Conservation (phyloP, 176 grass and related monocot genomes). For the Phoenix roebelenii region DNA sequence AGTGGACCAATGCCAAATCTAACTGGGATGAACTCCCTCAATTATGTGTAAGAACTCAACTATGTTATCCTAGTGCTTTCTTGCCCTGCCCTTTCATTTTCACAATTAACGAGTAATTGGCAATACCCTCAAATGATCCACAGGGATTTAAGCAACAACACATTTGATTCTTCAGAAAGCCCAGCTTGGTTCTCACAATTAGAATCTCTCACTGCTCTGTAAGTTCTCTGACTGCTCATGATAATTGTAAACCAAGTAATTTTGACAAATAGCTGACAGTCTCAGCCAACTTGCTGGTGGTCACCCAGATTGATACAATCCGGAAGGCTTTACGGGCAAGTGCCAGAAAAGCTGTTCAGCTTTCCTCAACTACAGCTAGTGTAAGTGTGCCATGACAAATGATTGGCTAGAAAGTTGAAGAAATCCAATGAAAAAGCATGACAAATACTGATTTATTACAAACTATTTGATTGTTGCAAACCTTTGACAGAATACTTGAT, state of each 20-base stretch:
- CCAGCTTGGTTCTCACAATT: slow-evolving; percentile 57
- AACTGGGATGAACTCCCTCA: slow-evolving; percentile 43
- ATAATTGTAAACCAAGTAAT: too few species aligned
- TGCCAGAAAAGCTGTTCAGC: slow-evolving; percentile 44
- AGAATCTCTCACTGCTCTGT: slow-evolving; percentile 31
- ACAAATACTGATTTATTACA: too few species aligned
- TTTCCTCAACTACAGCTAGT: slow-evolving; percentile 62
- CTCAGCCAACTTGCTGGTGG: too few species aligned
- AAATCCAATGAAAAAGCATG: background rate
- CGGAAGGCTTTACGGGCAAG: slow-evolving; percentile 30
- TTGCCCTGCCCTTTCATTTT: background rate
- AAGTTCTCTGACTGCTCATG: slow-evolving; percentile 11
- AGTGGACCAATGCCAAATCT: slow-evolving; percentile 66
- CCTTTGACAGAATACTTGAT: slow-evolving; percentile 54
- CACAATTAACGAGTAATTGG: background rate
- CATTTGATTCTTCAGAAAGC: slow-evolving; percentile 42
- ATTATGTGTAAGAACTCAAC: slow-evolving; percentile 62
- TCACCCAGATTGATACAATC: slow-evolving; percentile 43
- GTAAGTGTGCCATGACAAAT: slow-evolving; percentile 28
- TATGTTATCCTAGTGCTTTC: background rate
- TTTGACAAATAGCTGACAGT: too few species aligned
- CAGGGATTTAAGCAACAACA: slow-evolving; percentile 86
- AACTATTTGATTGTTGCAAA: background rate
- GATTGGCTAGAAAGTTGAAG: slow-evolving; percentile 18
- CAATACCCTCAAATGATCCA: slow-evolving; percentile 2